Conservation (phyloP, 108 stramenopile genomes). For the Nitzschia inconspicua region DNA sequence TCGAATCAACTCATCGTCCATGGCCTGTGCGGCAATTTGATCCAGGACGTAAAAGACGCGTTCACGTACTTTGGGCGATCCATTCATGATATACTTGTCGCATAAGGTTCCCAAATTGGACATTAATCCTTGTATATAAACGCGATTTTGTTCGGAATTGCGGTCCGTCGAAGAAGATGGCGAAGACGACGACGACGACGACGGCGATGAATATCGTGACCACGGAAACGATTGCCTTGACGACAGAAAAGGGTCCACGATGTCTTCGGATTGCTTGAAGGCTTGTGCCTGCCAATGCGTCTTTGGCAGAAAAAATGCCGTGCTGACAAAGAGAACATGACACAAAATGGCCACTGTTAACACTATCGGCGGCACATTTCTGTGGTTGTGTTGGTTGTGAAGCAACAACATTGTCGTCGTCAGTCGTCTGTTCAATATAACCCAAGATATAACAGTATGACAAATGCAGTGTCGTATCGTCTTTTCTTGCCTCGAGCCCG, state of each 20-base stretch:
- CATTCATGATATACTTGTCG: conserved; percentile 65
- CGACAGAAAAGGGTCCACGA: not conserved
- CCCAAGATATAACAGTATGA: too few species aligned
- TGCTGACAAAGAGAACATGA: not conserved
- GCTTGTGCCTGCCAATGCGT: conserved; percentile 1
- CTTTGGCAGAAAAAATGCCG: not conserved
- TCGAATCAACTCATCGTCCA: conserved; percentile 36
- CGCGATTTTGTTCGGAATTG: conserved; percentile 34
- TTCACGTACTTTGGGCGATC: conserved; percentile 43
- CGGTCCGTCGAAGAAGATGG: not conserved
- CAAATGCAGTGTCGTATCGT: too few species aligned
- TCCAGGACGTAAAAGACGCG: conserved; percentile 53
- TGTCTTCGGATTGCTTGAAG: not conserved
- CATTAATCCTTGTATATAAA: conserved; percentile 55
- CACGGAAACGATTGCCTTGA: not conserved
- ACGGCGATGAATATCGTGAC: not conserved
- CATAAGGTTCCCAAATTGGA: conserved; percentile 48
- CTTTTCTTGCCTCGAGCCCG: too few species aligned
- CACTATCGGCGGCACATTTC: too few species aligned
- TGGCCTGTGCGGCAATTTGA: conserved; percentile 46
- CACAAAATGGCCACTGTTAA: not conserved
- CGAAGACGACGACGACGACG: conserved; percentile 15
- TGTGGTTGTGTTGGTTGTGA: too few species aligned
- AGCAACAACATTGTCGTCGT: too few species aligned
- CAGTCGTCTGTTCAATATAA: too few species aligned